Percentiles rank a stretch among this genome's conserved stretches.
phyloP scores from a whole-genome alignment of 257 asterid species.

The Forsythia viridissima region DNA sequence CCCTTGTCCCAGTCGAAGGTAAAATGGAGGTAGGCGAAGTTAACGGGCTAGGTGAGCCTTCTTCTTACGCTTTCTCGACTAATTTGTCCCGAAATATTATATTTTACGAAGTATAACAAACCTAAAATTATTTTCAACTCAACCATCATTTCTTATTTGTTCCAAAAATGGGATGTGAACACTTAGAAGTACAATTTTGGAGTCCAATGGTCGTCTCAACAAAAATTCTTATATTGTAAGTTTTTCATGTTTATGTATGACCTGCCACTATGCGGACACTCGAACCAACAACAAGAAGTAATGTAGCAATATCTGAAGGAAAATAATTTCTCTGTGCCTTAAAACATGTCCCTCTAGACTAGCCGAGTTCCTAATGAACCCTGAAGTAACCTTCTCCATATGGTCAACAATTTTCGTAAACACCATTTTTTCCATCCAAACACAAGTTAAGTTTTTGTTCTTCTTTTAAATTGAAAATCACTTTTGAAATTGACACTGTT shows the following conservation, averaged over 20 bases:
- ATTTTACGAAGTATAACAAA: background rate
- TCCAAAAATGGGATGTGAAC: conserved; percentile 51
- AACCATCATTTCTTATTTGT: conserved; percentile 19
- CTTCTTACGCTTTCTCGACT: no score
- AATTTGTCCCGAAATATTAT: no score
- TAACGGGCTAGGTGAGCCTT: no score
- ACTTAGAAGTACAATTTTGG: conserved; percentile 46
- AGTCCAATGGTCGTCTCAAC: conserved; percentile 43
- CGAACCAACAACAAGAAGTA: conserved; percentile 53
- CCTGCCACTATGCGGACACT: conserved; percentile 37
- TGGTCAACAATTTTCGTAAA: conserved; percentile 39
- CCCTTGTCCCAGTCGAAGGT: no score
- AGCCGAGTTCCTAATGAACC: conserved; percentile 55
- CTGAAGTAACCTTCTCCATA: conserved; percentile 64
- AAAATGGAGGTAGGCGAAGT: no score
- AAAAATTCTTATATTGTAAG: conserved; percentile 57
- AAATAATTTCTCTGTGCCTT: conserved; percentile 66
- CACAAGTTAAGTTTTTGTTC: no score
- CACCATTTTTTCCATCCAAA: no score
- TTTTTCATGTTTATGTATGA: conserved; percentile 31
- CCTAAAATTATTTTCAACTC: conserved; percentile 26
- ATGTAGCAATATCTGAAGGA: conserved; percentile 70
- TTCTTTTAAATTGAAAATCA: no score
- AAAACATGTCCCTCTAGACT: conserved; percentile 68
- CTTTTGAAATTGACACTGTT: no score